These are phyloP conservation scores for Dimocarpus longan DNA, from an alignment of 345 rosid species.

Conservation along the genomic window DNA sequence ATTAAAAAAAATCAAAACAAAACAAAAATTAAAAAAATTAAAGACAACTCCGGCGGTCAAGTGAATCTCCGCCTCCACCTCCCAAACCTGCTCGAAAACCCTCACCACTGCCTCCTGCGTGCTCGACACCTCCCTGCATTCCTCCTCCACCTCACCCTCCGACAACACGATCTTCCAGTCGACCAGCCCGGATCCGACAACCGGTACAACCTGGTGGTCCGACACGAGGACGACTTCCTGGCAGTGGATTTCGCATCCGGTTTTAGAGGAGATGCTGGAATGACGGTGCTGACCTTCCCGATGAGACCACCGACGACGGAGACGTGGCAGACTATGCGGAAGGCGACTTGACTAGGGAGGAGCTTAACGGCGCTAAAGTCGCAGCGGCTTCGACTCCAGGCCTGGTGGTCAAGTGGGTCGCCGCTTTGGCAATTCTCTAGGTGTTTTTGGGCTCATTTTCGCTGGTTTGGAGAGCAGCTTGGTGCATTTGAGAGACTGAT, in stretches of 20 bases:
- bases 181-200: constrained; percentile 40
- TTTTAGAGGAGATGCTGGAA: constrained; percentile 42
- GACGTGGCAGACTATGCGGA: constrained; percentile 48
- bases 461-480: constrained; percentile 60
- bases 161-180: constrained; percentile 33
- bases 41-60: too few relatives aligned
- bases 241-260: constrained; percentile 41
- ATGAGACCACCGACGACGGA: constrained; percentile 40
- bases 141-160: constrained; percentile 24
- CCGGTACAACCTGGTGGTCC: constrained; percentile 41
- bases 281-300: constrained; percentile 38
- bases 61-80: too few relatives aligned
- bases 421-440: constrained; percentile 49
- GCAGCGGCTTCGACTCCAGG: background rate
- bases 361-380: constrained; percentile 12
- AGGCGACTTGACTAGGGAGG: constrained; percentile 27
- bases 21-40: background rate
- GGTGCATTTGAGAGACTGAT: constrained; percentile 46
- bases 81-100: too few relatives aligned
- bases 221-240: constrained; percentile 34
- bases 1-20: too few relatives aligned
- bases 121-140: constrained; percentile 43
- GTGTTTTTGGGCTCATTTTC: constrained; percentile 54
- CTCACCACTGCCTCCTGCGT: constrained; percentile 63
- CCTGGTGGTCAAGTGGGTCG: constrained; percentile 54